Evolutionary conservation across 805 yeast genomes (phyloP), one percentile per base, ranked within the genome.

Genomic region (Diddensiella santjacobensis): DNA sequence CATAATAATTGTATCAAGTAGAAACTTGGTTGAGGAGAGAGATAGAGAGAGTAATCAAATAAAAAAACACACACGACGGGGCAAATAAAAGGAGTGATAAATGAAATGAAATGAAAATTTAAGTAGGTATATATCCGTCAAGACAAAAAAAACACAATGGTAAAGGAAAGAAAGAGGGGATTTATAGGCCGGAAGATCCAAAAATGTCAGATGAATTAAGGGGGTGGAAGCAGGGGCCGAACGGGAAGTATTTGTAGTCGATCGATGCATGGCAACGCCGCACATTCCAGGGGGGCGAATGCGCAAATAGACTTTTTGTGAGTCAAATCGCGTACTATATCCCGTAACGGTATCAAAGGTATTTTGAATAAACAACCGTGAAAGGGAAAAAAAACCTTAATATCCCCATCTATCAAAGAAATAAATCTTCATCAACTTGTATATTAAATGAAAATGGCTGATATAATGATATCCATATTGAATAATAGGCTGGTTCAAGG

Each of bases 1-100:
- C 58, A 54, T 54, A 26, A 26, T 26, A 26, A 26, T 26, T 8
- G 8, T 8, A 26, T 13, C 31, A 13, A 26, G 31, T 26, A 8
- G 13, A 26, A 26, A 26, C 13, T 26, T 26, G 31, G 8, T 26
- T 26, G 13, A 26, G 13, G 13, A 8, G 31, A 26, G 13, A 26
- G 31, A 26, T 8, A 26, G 11, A 26, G 13, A 26, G 13, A 26
- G 31, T 26, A 13, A 26, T 8, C 31, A 26, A 26, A 13, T 26
- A 13, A 26, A 26, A 13, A n/a, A n/a, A n/a, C n/a, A 26, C 13
- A 26, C 13, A 8, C 31, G 31, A 26, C 13, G 31, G 8, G 8
- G 31, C 8, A 26, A 26, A 26, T 8, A 26, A 13, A 26, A 26
- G n/a, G n/a, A n/a, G n/a, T n/a, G n/a, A n/a, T n/a, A n/a, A n/a